These are phyloP conservation scores for Pachysolen tannophilus DNA, from an alignment of 805 yeast species.

Conservation along the genomic window DNA sequence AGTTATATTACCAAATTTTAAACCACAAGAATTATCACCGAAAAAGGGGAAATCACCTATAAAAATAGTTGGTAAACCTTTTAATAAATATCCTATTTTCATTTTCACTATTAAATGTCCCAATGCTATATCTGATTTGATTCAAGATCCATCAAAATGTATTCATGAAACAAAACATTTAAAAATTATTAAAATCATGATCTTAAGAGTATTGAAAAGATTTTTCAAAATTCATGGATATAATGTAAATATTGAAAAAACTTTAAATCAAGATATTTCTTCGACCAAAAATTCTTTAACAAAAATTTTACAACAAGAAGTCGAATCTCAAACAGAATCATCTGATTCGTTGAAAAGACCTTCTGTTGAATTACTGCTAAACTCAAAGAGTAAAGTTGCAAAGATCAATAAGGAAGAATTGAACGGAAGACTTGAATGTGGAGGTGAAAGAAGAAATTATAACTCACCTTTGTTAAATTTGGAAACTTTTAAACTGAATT, in stretches of 20 bases:
- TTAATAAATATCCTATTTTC: conserved; percentile 28
- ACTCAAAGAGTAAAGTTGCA: conserved; percentile 1
- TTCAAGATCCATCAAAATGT: conserved; percentile 31
- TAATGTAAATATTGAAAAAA: not conserved
- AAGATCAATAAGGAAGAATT: conserved; percentile 3
- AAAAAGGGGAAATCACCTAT: conserved; percentile 12
- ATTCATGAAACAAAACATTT: conserved; percentile 20
- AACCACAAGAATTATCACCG: conserved; percentile 13
- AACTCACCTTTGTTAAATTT: not conserved
- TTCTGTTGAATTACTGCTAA: not conserved
- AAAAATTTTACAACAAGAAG: not conserved
- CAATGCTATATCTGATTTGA: conserved; percentile 23
- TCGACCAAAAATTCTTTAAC: not conserved
- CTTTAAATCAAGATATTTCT: not conserved
- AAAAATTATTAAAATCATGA: conserved; percentile 21
- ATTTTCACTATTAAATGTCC: conserved; percentile 25
- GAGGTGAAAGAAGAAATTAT: too few species aligned
- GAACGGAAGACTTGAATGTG: conserved; percentile 1
- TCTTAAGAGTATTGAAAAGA: conserved; percentile 20
- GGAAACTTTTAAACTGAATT: not conserved
- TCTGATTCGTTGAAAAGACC: conserved; percentile 1
- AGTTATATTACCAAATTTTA: conserved; percentile 11
- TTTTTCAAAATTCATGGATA: conserved; percentile 14
- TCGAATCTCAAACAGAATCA: not conserved
- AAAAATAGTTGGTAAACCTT: conserved; percentile 24